A percentile compares a stretch with the other conserved stretches of the same genome.
Evolutionary conservation across 2,329 filamentous ascomycete genomes (phyloP).

Genomic region (Venturia nashicola): DNA sequence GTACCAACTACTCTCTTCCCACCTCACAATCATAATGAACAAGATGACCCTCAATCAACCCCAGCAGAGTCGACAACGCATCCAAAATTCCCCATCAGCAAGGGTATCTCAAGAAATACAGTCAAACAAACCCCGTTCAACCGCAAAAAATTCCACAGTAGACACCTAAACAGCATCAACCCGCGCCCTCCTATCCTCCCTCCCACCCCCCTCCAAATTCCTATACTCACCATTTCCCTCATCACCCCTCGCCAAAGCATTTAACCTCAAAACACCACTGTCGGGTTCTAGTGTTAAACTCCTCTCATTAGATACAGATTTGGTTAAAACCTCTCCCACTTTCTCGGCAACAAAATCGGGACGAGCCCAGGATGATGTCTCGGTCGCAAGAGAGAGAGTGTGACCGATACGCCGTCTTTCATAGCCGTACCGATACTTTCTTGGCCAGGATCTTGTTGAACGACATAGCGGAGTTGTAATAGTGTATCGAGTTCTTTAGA

Average conservation of each 20-base stretch:
- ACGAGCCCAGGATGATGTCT: too few species aligned
- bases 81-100: too few species aligned
- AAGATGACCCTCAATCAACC: too few species aligned
- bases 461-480: too few species aligned
- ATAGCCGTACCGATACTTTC: too few species aligned
- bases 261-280: background rate
- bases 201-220: background rate
- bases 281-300: background rate
- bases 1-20: too few species aligned
- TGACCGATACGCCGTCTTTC: too few species aligned
- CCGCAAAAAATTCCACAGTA: background rate
- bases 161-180: background rate
- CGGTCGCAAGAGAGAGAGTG: constrained; percentile 26
- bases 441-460: too few species aligned
- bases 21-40: too few species aligned
- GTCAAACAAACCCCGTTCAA: background rate
- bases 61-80: too few species aligned
- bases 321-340: too few species aligned
- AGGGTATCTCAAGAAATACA: background rate
- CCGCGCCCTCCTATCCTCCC: background rate
- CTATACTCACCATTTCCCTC: background rate
- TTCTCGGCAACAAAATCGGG: constrained; percentile 18
- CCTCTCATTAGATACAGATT: background rate
- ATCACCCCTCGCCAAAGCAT: background rate
- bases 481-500: too few species aligned